Evolutionary conservation across 23 red algal genomes (phyloP), one percentile per base, ranked within the genome.

Genomic region (Gracilaria domingensis): DNA sequence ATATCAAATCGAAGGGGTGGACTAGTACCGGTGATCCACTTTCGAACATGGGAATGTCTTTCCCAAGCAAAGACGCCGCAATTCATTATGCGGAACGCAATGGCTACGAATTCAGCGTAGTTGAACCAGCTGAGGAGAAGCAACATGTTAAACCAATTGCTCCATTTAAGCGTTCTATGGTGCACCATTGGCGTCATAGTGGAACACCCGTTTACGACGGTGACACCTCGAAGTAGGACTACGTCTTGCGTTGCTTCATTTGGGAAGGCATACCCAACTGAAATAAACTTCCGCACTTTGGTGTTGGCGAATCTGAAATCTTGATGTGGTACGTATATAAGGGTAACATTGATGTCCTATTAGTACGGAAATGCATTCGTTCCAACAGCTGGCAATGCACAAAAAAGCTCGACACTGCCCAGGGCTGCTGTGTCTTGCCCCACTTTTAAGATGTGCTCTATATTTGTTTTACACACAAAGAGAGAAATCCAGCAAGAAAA

Each of bases 171-270:
- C 84, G 89, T 25, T 69, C 89, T 38, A 99, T 99, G 97, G 93
- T 96, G 64, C 97, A 99, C 76, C 97, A 99, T 61, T 99, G 97
- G 97, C 91, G 93, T 45, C 97, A 99, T 60, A 77, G 72, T 55
- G 79, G 80, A 39, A 78, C 89, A 20, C 87, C 87, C 36, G 76
- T 90, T 59, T 90, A 90, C 38, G 71, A 77, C 25, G 67, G 84
- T 33, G 84, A 87, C 36, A 59, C 24, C 25, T 29, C 81, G 13
- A 62, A 87, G 12, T 87, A 87, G 24, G 42, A 4, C 8, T 25
- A 51, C 21, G 26, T 12, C 14, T 1, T 32, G 64, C 9, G 16
- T 9, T 69, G 1, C 38, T 69, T 17, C 38, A 9, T 14, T 0
- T 69, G 11, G 2, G 64, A 36, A 8, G 20, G 32, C 2, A 69